A percentile compares a stretch with the other conserved stretches of the same genome.
phyloP scores from a whole-genome alignment of 371 early-diverging fungal species.

The Apophysomyces variabilis region DNA sequence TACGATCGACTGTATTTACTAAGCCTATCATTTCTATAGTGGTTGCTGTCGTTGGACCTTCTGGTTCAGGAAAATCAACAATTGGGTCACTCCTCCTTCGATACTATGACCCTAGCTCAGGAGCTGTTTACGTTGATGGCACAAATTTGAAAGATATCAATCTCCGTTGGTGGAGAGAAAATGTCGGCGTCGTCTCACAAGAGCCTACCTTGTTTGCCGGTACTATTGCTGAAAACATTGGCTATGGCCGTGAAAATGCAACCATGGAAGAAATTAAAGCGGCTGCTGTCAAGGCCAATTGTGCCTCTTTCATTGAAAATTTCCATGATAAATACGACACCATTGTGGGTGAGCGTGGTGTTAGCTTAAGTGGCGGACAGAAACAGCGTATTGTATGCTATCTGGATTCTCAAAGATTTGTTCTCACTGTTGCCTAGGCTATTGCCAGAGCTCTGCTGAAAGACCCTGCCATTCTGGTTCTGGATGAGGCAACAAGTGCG shows the following conservation, averaged over 20 bases:
- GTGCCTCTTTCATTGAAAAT: constrained; percentile 61
- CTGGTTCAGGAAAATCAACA: constrained; percentile 81
- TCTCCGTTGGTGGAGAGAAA: constrained; percentile 57
- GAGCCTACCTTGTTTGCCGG: constrained; percentile 86
- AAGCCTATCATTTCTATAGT: constrained; percentile 20
- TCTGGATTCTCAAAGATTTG: background rate
- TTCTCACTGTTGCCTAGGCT: constrained; percentile 45
- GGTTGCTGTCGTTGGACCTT: constrained; percentile 64
- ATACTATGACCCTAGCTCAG: constrained; percentile 67
- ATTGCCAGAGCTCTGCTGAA: constrained; percentile 79
- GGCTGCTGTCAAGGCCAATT: constrained; percentile 70
- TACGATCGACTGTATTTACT: background rate
- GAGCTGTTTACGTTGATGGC: constrained; percentile 64
- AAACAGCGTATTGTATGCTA: constrained; percentile 58
- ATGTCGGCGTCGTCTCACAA: constrained; percentile 78
- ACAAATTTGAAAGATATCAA: constrained; percentile 57
- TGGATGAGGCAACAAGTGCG: constrained; percentile 92
- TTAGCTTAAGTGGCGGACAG: constrained; percentile 82
- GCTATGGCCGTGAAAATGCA: constrained; percentile 64
- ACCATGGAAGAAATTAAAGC: constrained; percentile 59
- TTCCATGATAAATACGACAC: constrained; percentile 75
- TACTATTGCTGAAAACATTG: constrained; percentile 81
- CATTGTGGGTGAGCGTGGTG: constrained; percentile 72
- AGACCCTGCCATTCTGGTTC: constrained; percentile 73
- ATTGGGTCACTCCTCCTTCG: constrained; percentile 69